Conservation (phyloP, 495 filamentous ascomycete species). For the Copromyces sp. region DNA sequence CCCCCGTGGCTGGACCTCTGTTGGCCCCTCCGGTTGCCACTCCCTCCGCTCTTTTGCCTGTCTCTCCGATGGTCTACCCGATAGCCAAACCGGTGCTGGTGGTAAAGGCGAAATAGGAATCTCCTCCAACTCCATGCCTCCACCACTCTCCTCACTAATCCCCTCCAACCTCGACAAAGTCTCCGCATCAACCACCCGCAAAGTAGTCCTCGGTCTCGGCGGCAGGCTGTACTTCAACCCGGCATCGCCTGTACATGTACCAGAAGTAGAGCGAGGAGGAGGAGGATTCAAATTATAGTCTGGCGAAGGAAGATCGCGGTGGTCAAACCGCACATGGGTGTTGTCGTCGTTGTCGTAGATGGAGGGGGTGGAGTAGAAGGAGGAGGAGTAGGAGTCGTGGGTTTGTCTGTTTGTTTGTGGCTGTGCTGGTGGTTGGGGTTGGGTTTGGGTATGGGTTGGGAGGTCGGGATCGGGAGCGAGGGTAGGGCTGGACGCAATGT, state of each 20-base stretch:
- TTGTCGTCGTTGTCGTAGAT: not conserved
- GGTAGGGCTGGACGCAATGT: not conserved
- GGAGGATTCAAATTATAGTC: not conserved
- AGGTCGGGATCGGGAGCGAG: not conserved
- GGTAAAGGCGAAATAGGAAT: not conserved
- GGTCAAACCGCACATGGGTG: not conserved
- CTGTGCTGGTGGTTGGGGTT: not conserved
- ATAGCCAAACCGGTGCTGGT: not conserved
- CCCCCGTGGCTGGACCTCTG: not conserved
- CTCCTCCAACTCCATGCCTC: not conserved
- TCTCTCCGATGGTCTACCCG: not conserved
- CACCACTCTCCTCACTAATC: not conserved
- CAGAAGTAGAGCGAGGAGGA: not conserved
- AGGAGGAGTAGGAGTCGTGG: not conserved
- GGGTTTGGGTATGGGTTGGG: not conserved
- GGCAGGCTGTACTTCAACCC: not conserved
- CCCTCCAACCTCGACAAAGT: not conserved
- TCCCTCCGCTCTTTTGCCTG: not conserved
- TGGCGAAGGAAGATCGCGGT: not conserved
- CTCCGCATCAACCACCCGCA: not conserved
- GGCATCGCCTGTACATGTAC: not conserved
- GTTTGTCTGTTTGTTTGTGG: not conserved
- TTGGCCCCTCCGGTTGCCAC: not conserved
- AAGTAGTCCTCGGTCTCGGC: not conserved
- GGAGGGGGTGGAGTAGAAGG: not conserved